Conservation (phyloP, 345 rosid genomes). For the Balakata baccata region DNA sequence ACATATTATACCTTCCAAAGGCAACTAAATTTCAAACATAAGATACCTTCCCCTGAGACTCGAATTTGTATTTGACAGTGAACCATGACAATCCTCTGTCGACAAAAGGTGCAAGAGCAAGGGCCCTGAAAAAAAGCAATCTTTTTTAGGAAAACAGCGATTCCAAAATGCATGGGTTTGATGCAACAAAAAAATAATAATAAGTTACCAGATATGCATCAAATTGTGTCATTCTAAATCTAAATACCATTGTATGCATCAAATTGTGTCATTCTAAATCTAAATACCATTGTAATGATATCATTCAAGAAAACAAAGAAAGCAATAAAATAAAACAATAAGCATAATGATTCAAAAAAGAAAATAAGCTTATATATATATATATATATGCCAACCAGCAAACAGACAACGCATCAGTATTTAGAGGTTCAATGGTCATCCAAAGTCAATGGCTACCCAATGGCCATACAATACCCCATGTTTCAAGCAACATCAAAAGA, state of each 20-base stretch:
- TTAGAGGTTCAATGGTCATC: neutral
- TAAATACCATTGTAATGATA: no score
- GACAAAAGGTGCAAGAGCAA: conserved; percentile 86
- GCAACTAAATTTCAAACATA: neutral
- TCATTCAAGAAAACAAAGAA: no score
- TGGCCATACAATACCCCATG: neutral
- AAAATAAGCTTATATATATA: neutral
- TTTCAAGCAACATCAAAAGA: neutral
- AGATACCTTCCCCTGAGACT: conserved; percentile 70
- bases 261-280: no score
- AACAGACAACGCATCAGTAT: neutral
- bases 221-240: no score
- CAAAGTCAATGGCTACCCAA: neutral
- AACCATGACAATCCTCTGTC: conserved; percentile 84
- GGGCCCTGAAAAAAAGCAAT: conserved; percentile 53
- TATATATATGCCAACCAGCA: neutral
- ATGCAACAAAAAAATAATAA: neutral
- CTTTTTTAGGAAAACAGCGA: neutral
- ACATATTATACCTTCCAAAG: no score
- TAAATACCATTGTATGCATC: no score
- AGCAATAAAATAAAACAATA: neutral
- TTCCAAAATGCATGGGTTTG: neutral
- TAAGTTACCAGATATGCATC: neutral
- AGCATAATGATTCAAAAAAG: neutral
- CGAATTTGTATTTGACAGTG: conserved; percentile 58